A percentile compares a stretch with the other conserved stretches of the same genome.
phyloP scores from a whole-genome alignment of 345 rosid species.

The Linum usitatissimum region DNA sequence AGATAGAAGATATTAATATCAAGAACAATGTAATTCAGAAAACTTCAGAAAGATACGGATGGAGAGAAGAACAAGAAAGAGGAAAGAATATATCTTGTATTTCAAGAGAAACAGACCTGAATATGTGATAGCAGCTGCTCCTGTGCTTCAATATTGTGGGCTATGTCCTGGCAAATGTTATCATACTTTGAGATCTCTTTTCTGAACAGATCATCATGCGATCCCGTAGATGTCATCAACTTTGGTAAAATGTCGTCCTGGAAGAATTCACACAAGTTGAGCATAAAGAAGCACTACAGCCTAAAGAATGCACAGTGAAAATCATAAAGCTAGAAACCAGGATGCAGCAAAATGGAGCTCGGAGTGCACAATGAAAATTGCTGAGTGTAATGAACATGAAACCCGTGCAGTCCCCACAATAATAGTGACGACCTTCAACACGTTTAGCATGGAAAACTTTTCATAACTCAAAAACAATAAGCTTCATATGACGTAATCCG shows the following conservation, averaged over 20 bases:
- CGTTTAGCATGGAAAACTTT: not conserved
- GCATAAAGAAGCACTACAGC: not conserved
- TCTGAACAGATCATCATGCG: constrained; percentile 88
- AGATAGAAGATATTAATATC: not conserved
- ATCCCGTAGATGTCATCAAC: constrained; percentile 82
- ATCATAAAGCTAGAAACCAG: not conserved
- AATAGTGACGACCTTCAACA: not conserved
- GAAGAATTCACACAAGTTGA: constrained; percentile 14
- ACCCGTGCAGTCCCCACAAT: not conserved
- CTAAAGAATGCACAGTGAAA: not conserved
- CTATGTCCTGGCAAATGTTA: constrained; percentile 66
- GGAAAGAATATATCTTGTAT: not conserved
- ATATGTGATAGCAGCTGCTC: constrained; percentile 79
- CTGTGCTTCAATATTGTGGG: constrained; percentile 86
- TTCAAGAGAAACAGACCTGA: constrained; percentile 43
- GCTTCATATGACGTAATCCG: not conserved
- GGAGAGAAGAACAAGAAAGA: not conserved
- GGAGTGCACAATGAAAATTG: no score
- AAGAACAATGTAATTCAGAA: not conserved
- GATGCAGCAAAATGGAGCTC: not conserved
- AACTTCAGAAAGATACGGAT: not conserved
- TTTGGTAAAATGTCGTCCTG: constrained; percentile 98
- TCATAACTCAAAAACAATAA: not conserved
- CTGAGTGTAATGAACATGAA: not conserved
- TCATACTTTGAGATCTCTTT: constrained; percentile 90